Base-by-base conservation (phyloP, 495 filamentous ascomycete genomes). In the Polyplosphaeria fusca region DNA sequence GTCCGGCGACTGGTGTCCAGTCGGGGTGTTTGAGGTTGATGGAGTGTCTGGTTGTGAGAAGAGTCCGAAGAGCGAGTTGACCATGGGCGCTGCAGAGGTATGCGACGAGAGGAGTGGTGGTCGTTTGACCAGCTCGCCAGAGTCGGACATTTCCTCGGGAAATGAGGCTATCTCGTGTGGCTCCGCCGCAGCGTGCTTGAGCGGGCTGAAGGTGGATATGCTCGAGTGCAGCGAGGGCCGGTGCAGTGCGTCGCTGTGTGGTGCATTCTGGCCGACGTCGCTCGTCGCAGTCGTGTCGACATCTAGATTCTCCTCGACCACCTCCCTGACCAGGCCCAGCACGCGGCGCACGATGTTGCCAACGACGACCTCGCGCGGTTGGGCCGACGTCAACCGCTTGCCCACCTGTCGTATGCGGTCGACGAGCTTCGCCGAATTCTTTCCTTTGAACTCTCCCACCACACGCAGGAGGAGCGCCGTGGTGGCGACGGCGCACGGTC, bases 281-380 rank as follows among this genome's bases (percentile, higher is more conserved):
- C 80, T 76, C 61, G 63, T 59, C 37, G 79, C 77, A 54, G 74
- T 74, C 9, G 74, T 73, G 52, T 87, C 87, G 35, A 76, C 85
- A 42, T 86, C 88, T 40, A 86, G 75, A 48, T 90, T 86, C 63
- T 92, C 90, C 46, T 88, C 82, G 28, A 86, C 85, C 65, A 96
- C 92, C 66, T 96, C 92, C 22, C 93, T 83, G 60, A 98, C 90
- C 45, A 97, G 77, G 32, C 89, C 90, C 19, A 98, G 74, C 16
- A 96, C 86, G 52, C 93, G 85, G 49, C 92, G 80, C 26, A 95
- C 88, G 63, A 97, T 87, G 63, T 97, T 98, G 42, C 92, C 92
- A 22, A 96, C 90, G 2, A 87, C 89, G 65, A 94, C 82, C 72
- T 96, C 93, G 16, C 85, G 77, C 13, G 93, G 92, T 57, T 93